Evolutionary conservation across 768 basidiomycete species (phyloP), one percentile per base, ranked within the genome.

Genomic region (Agaricus bisporus): DNA sequence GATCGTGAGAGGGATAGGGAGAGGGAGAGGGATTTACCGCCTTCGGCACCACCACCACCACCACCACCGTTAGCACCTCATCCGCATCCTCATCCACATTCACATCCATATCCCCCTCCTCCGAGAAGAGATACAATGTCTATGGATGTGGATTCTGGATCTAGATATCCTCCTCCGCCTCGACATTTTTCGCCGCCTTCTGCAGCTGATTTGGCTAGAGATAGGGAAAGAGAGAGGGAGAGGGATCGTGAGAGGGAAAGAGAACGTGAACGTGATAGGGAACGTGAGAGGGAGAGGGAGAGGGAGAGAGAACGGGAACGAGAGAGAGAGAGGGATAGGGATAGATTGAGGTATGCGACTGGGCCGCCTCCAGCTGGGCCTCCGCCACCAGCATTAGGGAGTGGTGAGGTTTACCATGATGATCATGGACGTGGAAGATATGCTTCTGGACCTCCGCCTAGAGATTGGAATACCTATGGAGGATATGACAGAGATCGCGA

Each of bases 161-260:
- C 58, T 37, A 39, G 49, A 28, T 42, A 32, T 46, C 46, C 55
- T 42, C 25, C 59, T 46, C 51, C 57, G 44, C 17, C 68, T 49
- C 58, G 71, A 55, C 64, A 60, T 41, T 65, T 68, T 51, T 65
- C 63, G 18, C 68, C 71, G 6, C 72, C 72, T 25, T 64, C 68
- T 29, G 60, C 66, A 48, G 54, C 66, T 39, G 62, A 69, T 51
- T 43, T 63, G 18, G 62, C 63, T 37, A 57, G 64, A 22, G 72
- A 73, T 58, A 69, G 71, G 47, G 66, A 28, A 25, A 11, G 51
- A 3, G 51, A 52, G 11, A 44, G 42, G 29, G 66, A 28, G 5
- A 25, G 43, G 6, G 42, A 52, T 2, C 28, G 50, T n/a, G 50
- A 22, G 22, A 22, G 22, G 4, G 22, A 49, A n/a, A 39, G 48